Conservation (phyloP, 2,329 filamentous ascomycete genomes). For the Venturia carpophila region DNA sequence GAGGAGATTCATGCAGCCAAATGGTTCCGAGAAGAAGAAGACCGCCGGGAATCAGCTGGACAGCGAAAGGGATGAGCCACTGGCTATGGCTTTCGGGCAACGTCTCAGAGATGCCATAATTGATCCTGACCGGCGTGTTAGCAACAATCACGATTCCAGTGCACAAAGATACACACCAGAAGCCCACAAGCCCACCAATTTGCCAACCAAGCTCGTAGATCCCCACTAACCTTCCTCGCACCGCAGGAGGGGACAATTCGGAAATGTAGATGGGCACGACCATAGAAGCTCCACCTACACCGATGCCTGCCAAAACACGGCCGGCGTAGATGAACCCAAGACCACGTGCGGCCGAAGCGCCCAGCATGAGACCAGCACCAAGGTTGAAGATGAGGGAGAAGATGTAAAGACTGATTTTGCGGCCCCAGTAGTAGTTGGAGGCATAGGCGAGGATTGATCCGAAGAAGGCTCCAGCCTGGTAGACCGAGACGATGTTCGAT, state of each 20-base stretch:
- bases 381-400: constrained; percentile 59
- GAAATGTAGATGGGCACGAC: constrained; percentile 54
- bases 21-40: constrained; percentile 42
- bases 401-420: constrained; percentile 55
- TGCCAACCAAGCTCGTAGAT: constrained; percentile 51
- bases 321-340: constrained; percentile 54
- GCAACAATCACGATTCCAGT: neutral
- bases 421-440: constrained; percentile 58
- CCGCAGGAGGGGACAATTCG: constrained; percentile 50
- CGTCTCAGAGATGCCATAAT: constrained; percentile 38
- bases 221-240: constrained; percentile 52
- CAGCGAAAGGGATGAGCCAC: constrained; percentile 47
- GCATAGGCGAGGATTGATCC: constrained; percentile 63
- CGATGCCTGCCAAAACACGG: constrained; percentile 50
- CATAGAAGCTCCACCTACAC: constrained; percentile 49
- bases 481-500: constrained; percentile 71
- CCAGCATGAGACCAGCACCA: constrained; percentile 66
- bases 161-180: constrained; percentile 35
- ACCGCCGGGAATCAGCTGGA: constrained; percentile 61
- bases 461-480: constrained; percentile 79
- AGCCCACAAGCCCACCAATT: constrained; percentile 43
- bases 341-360: constrained; percentile 52
- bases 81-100: constrained; percentile 37
- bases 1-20: constrained; percentile 39
- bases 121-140: constrained; percentile 26